Evolutionary conservation across 805 yeast species (phyloP), one percentile per base, ranked within the genome.

Genomic region (Ogataea methanolica): DNA sequence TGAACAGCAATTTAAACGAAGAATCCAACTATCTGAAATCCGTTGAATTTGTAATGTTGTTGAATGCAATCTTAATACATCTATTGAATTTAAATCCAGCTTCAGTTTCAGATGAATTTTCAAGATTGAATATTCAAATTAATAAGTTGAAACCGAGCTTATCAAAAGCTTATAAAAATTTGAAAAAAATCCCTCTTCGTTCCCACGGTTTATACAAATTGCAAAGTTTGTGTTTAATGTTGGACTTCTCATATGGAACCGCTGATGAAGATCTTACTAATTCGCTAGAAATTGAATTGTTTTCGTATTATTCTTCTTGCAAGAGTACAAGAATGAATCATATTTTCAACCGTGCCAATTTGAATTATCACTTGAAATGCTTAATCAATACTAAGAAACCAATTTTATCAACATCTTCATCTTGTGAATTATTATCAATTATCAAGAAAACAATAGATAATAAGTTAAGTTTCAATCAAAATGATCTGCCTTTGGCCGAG

Each of bases 121-220:
- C 34, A 4, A 22, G 40, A 22, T 22, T 37, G 5, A 41, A 34
- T 23, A 26, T 45, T 4, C 36, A 45, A 11, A 19, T 40, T 7
- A 21, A 34, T 7, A 45, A 53, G 38, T 36, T 48, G 5, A 41
- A 14, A 1, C 4, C 6, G 6, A 26, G 31, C 9, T 33, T 54
- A 16, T 14, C 41, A 7, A 15, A 19, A 11, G 41, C 42, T 16
- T 55, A 56, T 44, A 49, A 46, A 5, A 36, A 43, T 9, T 51
- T 42, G 39, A 46, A 45, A 15, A 4, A 16, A 8, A n/a, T 50
- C 22, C 31, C 45, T 1, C 29, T 38, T 19, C 41, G 46, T 33
- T 53, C 60, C 1, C 46, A 46, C 14, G 58, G 58, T 4, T 16
- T 42, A 11, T 44, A 37, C 38, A 56, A 54, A 46, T 45, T 57